phyloP scores from a whole-genome alignment of 176 grass and related monocot species.

The Musa troglodytarum region DNA sequence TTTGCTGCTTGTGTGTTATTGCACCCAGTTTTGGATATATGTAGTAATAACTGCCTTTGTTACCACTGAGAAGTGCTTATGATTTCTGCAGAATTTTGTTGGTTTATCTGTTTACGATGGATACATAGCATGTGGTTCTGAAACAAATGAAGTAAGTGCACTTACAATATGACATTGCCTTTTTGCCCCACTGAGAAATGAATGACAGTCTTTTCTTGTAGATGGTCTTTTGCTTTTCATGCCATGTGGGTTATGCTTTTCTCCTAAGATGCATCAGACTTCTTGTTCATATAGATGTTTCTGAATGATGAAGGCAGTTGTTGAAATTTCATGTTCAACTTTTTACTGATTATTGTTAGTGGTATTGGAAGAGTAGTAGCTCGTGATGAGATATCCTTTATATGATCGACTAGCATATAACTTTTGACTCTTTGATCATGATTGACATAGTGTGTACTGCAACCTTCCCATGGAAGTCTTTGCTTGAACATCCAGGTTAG shows the following conservation, averaged over 20 bases:
- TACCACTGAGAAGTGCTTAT: background rate
- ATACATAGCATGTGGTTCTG: constrained; percentile 92
- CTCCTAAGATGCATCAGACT: background rate
- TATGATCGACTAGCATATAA: too few species aligned
- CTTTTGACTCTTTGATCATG: too few species aligned
- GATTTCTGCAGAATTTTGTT: constrained; percentile 87
- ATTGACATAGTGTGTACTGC: too few species aligned
- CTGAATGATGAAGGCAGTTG: background rate
- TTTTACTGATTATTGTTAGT: background rate
- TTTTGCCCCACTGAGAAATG: background rate
- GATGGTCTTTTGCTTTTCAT: background rate
- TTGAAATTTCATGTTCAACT: background rate
- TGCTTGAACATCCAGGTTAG: too few species aligned
- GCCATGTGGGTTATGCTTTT: background rate
- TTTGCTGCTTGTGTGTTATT: constrained; percentile 9
- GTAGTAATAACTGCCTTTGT: background rate
- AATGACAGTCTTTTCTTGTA: background rate
- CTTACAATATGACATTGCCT: background rate
- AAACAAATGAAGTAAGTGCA: constrained; percentile 77
- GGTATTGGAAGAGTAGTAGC: too few species aligned
- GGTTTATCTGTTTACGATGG: constrained; percentile 83
- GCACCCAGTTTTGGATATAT: background rate
- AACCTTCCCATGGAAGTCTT: too few species aligned
- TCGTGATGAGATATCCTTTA: too few species aligned
- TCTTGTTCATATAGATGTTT: background rate